Conservation (phyloP, 768 basidiomycete genomes). For the Termitomyces sp. region DNA sequence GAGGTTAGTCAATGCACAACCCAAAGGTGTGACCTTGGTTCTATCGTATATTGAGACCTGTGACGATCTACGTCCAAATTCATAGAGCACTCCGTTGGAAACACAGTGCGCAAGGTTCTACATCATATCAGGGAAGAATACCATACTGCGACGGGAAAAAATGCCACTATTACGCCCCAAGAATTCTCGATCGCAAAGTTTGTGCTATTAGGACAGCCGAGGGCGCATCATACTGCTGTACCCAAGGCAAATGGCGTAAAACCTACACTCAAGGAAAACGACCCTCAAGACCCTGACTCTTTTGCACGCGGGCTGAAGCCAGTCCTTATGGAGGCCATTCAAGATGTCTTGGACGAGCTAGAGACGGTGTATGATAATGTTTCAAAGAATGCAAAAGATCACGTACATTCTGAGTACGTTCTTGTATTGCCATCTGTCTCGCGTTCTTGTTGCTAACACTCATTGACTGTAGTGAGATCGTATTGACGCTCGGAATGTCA, state of each 20-base stretch:
- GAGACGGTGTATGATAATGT: conserved; percentile 95
- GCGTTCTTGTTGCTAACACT: not conserved
- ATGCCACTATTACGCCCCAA: conserved; percentile 28
- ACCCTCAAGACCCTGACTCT: conserved; percentile 72
- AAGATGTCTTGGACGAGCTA: conserved; percentile 93
- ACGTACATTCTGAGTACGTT: conserved; percentile 95
- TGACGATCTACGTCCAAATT: not conserved
- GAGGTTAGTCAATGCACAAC: conserved; percentile 84
- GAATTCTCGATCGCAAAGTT: conserved; percentile 78
- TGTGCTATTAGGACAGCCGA: conserved; percentile 74
- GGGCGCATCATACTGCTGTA: conserved; percentile 35
- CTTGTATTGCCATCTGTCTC: not conserved
- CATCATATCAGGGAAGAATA: conserved; percentile 96
- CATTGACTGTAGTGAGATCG: conserved; percentile 71
- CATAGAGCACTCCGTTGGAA: conserved; percentile 90
- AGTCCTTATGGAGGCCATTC: conserved; percentile 93
- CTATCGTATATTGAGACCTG: not conserved
- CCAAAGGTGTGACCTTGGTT: conserved; percentile 70
- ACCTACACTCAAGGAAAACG: conserved; percentile 59
- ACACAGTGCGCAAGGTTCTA: conserved; percentile 88
- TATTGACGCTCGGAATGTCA: conserved; percentile 91
- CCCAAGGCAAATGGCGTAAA: conserved; percentile 46
- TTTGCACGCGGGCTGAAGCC: conserved; percentile 82
- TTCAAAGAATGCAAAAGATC: conserved; percentile 90
- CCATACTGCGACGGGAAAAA: conserved; percentile 63